Evolutionary conservation across 495 filamentous ascomycete genomes (phyloP).

Genomic region (Massariosphaeria phaeospora): DNA sequence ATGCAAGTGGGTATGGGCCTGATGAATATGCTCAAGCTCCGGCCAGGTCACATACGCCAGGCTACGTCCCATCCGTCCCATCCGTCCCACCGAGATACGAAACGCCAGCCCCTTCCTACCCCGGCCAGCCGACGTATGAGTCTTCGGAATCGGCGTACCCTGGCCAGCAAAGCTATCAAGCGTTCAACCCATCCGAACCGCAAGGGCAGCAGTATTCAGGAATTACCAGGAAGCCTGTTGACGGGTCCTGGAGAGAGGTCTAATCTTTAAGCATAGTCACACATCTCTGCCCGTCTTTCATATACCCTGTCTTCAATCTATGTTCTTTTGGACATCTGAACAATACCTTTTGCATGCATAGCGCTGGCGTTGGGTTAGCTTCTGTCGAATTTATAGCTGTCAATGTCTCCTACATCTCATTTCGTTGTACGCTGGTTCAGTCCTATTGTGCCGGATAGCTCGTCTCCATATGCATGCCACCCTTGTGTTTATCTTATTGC

Average conservation of each 20-base stretch:
- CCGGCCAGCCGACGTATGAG: constrained; percentile 22
- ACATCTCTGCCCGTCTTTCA: not conserved
- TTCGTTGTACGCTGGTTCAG: no score
- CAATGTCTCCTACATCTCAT: no score
- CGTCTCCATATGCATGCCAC: no score
- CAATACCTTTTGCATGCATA: constrained; percentile 13
- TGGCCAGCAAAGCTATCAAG: constrained; percentile 19
- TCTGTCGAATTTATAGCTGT: no score
- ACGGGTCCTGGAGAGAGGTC: constrained; percentile 38
- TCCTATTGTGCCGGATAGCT: no score
- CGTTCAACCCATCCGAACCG: not conserved
- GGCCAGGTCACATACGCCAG: not conserved
- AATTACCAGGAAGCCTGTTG: constrained; percentile 32
- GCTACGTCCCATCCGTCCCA: not conserved
- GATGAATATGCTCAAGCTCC: not conserved
- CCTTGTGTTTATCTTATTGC: no score
- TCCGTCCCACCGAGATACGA: constrained; percentile 11
- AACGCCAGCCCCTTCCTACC: constrained; percentile 15
- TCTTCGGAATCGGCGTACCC: constrained; percentile 13
- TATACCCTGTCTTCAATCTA: not conserved
- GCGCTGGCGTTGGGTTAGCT: constrained; percentile 24
- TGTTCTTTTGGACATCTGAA: not conserved
- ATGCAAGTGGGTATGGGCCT: constrained; percentile 1
- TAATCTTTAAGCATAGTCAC: constrained; percentile 15
- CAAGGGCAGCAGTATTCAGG: constrained; percentile 18